Evolutionary conservation across 352 stramenopile genomes (phyloP).

Genomic region (Blastocystis sp.): DNA sequence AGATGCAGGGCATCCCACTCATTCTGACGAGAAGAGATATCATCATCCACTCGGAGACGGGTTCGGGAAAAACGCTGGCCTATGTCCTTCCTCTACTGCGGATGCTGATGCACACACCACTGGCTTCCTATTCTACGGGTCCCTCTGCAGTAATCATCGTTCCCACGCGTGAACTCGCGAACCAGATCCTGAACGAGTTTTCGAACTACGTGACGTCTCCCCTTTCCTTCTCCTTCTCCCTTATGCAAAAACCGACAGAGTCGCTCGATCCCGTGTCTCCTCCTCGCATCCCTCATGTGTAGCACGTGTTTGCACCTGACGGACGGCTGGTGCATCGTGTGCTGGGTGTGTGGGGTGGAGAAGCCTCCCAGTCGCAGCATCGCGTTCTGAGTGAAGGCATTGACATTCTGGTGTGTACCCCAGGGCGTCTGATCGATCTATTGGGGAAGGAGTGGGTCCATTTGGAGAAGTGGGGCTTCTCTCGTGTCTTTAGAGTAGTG

Average conservation of each 20-base stretch:
- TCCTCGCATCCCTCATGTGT: not conserved
- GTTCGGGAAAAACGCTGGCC: slow-evolving; percentile 52
- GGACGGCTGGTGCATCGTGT: slow-evolving; percentile 18
- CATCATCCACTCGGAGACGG: slow-evolving; percentile 53
- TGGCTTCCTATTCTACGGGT: not conserved
- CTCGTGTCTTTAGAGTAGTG: not conserved
- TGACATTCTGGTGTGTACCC: slow-evolving; percentile 35
- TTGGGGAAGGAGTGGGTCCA: slow-evolving; percentile 10
- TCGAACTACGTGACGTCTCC: slow-evolving; percentile 1
- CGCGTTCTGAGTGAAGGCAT: slow-evolving; percentile 3
- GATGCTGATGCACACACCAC: slow-evolving; percentile 4
- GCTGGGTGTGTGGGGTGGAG: slow-evolving; percentile 46
- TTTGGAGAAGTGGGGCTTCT: not conserved
- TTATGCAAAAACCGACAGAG: not conserved
- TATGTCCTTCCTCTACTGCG: slow-evolving; percentile 43
- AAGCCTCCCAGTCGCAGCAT: not conserved
- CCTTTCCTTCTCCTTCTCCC: not conserved
- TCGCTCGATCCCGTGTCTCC: not conserved
- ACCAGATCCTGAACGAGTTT: not conserved
- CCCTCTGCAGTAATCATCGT: slow-evolving; percentile 39
- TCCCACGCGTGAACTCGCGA: slow-evolving; percentile 45
- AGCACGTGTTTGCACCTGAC: slow-evolving; percentile 19
- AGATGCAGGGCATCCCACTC: slow-evolving; percentile 57
- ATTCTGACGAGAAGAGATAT: slow-evolving; percentile 51
- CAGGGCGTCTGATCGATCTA: slow-evolving; percentile 44